Percentiles rank a stretch among this genome's conserved stretches.
phyloP scores from a whole-genome alignment of 1,139 yeast genomes.

The Tardiomyces blankii region DNA sequence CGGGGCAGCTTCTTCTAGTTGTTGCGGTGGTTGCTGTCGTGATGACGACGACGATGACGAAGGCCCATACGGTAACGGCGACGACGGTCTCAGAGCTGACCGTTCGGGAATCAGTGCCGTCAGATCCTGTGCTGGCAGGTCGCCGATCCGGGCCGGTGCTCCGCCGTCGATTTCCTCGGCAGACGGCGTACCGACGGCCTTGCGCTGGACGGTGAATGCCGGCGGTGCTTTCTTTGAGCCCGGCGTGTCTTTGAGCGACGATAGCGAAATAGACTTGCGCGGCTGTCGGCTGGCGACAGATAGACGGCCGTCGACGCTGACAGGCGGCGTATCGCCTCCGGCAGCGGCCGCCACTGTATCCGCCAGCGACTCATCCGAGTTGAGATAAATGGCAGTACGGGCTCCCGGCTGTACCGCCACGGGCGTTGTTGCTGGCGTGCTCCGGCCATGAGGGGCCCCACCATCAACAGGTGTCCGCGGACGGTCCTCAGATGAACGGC shows the following conservation, averaged over 20 bases:
- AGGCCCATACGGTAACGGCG: slow-evolving; percentile 6
- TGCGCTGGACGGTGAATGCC: background rate
- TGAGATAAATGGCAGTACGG: slow-evolving; percentile 8
- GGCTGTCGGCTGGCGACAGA: background rate
- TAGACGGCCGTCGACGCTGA: background rate
- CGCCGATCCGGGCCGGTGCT: background rate
- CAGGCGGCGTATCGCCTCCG: background rate
- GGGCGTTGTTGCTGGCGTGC: background rate
- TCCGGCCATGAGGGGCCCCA: background rate
- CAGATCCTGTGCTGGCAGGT: background rate
- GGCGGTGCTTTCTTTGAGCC: too few relatives aligned
- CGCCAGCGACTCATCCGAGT: background rate
- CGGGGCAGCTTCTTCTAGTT: background rate
- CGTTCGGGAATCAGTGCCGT: slow-evolving; percentile 9
- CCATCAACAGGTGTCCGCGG: background rate
- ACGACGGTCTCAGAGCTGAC: slow-evolving; percentile 12
- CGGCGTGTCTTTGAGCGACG: too few relatives aligned
- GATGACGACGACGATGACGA: background rate
- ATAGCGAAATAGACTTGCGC: background rate
- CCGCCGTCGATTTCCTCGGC: background rate
- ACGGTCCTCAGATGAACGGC: background rate
- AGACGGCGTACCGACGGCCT: background rate
- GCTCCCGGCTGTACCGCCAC: background rate
- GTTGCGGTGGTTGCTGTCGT: background rate
- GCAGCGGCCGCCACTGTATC: background rate